Percentiles rank a stretch among this genome's conserved stretches.
Evolutionary conservation across 2,329 filamentous ascomycete species (phyloP).

Genomic region (Domatiomyces catenatus): DNA sequence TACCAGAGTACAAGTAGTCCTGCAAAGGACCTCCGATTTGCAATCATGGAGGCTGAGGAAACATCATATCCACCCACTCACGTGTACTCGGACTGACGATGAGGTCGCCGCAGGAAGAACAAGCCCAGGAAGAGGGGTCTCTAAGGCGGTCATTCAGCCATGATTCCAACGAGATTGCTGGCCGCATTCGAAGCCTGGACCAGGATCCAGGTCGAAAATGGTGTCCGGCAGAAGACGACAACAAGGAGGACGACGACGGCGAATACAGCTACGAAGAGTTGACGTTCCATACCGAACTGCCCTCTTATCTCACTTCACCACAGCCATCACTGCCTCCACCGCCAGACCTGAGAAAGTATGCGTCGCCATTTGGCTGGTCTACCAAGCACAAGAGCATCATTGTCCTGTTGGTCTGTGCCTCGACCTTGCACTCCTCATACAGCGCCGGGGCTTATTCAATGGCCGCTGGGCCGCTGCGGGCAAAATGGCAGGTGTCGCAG

Average conservation of each 20-base stretch:
- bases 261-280: slow-evolving; percentile 43
- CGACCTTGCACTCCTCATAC: slow-evolving; percentile 65
- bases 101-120: not conserved
- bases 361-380: slow-evolving; percentile 61
- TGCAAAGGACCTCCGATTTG: not conserved
- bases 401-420: slow-evolving; percentile 58
- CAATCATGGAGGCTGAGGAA: not conserved
- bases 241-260: not conserved
- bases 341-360: slow-evolving; percentile 52
- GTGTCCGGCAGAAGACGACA: not conserved
- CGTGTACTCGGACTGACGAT: not conserved
- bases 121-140: not conserved
- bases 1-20: not conserved
- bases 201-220: not conserved
- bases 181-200: not conserved
- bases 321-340: slow-evolving; percentile 23
- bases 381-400: slow-evolving; percentile 52
- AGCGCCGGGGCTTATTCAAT: slow-evolving; percentile 68
- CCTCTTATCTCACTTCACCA: slow-evolving; percentile 26
- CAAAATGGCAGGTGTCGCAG: slow-evolving; percentile 48
- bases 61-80: not conserved
- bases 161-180: not conserved
- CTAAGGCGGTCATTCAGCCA: not conserved
- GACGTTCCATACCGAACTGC: slow-evolving; percentile 45
- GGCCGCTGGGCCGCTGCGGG: slow-evolving; percentile 47